Percentiles rank a stretch among this genome's conserved stretches.
Conservation (phyloP, 202 grass and related monocot species). For the Bolboschoenoplectus hybrid region DNA sequence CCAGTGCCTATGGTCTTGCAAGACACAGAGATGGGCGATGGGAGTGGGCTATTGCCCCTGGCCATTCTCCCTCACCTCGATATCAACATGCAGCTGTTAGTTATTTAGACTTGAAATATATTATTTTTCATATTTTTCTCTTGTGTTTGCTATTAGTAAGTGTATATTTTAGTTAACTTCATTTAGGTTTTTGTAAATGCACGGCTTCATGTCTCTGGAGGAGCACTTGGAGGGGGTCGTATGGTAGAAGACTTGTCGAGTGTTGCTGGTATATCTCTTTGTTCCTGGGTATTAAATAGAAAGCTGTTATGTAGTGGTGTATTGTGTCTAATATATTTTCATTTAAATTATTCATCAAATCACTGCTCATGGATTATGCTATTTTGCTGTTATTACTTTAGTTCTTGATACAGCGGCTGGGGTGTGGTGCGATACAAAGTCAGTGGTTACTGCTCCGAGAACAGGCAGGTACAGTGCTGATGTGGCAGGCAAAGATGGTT, state of each 20-base stretch:
- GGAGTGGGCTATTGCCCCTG: constrained; percentile 99
- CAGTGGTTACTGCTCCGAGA: constrained; percentile 90
- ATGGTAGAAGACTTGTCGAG: constrained; percentile 99
- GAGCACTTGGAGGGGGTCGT: constrained; percentile 96
- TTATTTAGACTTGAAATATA: constrained; percentile 32
- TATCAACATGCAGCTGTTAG: constrained; percentile 98
- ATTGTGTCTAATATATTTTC: constrained; percentile 21
- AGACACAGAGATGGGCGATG: constrained; percentile 98
- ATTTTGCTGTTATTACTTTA: constrained; percentile 46
- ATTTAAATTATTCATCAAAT: constrained; percentile 16
- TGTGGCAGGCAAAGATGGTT: constrained; percentile 83
- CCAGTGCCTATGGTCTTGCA: constrained; percentile 96
- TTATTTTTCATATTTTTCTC: constrained; percentile 30
- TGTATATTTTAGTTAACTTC: neutral
- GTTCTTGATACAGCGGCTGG: constrained; percentile 97
- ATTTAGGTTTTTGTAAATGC: constrained; percentile 97
- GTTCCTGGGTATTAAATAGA: neutral
- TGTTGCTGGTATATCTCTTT: constrained; percentile 67
- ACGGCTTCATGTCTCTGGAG: constrained; percentile 99
- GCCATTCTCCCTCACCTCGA: constrained; percentile 92
- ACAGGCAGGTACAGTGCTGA: constrained; percentile 95
- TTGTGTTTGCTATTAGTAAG: constrained; percentile 22
- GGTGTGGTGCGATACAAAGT: constrained; percentile 97
- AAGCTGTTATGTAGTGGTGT: neutral
- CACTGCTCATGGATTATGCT: constrained; percentile 35